Conservation (phyloP, 2,329 filamentous ascomycete genomes). For the Penicillium nordicum region DNA sequence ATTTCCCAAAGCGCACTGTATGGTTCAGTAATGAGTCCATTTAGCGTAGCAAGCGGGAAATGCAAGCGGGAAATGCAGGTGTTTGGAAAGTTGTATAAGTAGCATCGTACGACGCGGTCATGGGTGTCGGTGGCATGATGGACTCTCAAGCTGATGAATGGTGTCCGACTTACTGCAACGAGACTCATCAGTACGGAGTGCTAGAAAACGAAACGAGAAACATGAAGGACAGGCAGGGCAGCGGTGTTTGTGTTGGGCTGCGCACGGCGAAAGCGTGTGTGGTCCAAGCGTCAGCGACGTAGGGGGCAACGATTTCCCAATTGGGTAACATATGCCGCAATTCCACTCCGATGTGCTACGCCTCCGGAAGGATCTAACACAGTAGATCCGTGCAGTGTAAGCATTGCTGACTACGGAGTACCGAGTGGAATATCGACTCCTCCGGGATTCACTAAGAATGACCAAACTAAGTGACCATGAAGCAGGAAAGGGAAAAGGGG, state of each 20-base stretch:
- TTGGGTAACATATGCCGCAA: background rate
- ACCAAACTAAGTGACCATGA: background rate
- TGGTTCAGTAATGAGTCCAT: too few relatives aligned
- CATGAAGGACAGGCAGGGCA: background rate
- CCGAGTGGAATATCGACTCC: background rate
- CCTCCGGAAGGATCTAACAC: background rate
- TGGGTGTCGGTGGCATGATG: too few relatives aligned
- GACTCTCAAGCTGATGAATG: too few relatives aligned
- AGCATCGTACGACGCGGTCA: too few relatives aligned
- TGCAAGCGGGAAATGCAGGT: background rate
- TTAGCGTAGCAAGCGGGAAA: too few relatives aligned
- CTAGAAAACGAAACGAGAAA: background rate
- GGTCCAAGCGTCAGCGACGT: background rate
- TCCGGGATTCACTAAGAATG: background rate
- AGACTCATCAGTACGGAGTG: background rate
- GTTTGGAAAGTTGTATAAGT: background rate
- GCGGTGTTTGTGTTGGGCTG: background rate
- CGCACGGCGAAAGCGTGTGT: background rate
- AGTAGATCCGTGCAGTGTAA: background rate
- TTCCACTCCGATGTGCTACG: background rate
- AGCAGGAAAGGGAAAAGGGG: background rate
- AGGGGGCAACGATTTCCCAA: background rate
- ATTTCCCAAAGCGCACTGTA: too few relatives aligned
- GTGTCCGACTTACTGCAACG: too few relatives aligned
- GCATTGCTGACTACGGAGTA: background rate